A percentile compares a stretch with the other conserved stretches of the same genome.
Evolutionary conservation across 1,284 basidiomycete genomes (phyloP).

Genomic region (Trichosporon asahii): DNA sequence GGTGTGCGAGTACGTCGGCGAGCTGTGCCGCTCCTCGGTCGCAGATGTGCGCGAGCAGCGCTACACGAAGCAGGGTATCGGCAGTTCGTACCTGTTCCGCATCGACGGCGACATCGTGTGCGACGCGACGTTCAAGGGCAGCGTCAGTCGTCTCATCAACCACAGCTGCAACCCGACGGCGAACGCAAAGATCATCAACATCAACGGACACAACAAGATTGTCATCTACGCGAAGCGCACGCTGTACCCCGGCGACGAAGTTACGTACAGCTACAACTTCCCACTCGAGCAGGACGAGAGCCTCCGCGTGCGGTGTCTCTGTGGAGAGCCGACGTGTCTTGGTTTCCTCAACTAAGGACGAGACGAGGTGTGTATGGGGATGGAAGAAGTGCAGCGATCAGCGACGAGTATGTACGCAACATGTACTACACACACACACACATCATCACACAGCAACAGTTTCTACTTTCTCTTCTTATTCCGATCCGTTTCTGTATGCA

Average conservation of each 20-base stretch:
- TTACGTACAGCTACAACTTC: conserved; percentile 54
- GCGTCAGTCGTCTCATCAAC: conserved; percentile 94
- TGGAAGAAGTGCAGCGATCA: not conserved
- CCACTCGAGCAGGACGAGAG: conserved; percentile 45
- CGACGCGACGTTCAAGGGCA: conserved; percentile 98
- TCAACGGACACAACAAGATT: conserved; percentile 92
- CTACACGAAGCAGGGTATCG: conserved; percentile 93
- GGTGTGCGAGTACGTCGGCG: conserved; percentile 99
- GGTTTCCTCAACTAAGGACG: conserved; percentile 73
- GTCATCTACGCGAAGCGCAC: conserved; percentile 97
- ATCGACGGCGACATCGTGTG: conserved; percentile 91
- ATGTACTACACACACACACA: not conserved
- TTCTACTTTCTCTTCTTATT: not conserved
- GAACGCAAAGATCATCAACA: conserved; percentile 96
- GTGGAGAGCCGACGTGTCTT: conserved; percentile 79
- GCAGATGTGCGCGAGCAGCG: conserved; percentile 95
- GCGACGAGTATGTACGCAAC: not conserved
- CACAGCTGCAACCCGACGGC: conserved; percentile 97
- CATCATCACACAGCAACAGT: not conserved
- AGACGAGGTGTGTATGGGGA: not conserved
- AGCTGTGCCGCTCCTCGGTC: conserved; percentile 90
- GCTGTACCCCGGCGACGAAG: conserved; percentile 90
- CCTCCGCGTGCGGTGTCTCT: conserved; percentile 71
- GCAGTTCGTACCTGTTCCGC: conserved; percentile 88
- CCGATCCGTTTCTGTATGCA: not conserved